Evolutionary conservation across 2,329 filamentous ascomycete species (phyloP).

Genomic region (Calonectria leucothoes): DNA sequence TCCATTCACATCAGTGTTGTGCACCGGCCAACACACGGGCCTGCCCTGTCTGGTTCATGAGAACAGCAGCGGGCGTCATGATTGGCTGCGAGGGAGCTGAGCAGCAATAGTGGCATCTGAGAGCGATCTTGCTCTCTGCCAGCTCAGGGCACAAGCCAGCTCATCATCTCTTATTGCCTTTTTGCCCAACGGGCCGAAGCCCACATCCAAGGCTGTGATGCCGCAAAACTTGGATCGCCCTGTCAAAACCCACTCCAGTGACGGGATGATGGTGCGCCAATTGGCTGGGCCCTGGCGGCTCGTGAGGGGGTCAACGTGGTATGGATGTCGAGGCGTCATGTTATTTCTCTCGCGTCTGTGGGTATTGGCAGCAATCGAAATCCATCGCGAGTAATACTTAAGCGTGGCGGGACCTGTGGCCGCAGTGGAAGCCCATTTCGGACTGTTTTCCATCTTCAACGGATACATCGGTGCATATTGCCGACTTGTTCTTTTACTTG

Average conservation of each 20-base stretch:
- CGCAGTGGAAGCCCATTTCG: not conserved
- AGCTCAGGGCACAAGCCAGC: not conserved
- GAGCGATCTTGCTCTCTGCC: not conserved
- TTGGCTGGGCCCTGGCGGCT: constrained; percentile 11
- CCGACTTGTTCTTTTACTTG: not conserved
- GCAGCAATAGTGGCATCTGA: not conserved
- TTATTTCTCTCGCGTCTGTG: not conserved
- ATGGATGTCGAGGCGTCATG: constrained; percentile 1
- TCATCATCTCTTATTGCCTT: not conserved
- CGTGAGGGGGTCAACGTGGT: constrained; percentile 8
- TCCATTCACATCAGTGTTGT: not conserved
- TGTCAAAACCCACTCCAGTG: not conserved
- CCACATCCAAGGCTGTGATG: not conserved
- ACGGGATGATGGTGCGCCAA: constrained; percentile 4
- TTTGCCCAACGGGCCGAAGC: not conserved
- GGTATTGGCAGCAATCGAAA: not conserved
- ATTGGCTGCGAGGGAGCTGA: not conserved
- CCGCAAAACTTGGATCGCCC: not conserved
- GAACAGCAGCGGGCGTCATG: not conserved
- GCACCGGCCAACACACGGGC: not conserved
- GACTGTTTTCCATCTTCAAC: not conserved
- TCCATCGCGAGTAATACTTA: constrained; percentile 1
- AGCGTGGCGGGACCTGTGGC: not conserved
- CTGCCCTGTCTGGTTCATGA: not conserved
- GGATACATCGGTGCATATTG: not conserved